Conservation (phyloP, 371 early-diverging fungal species). For the Batrachochytrium dendrobatidis region DNA sequence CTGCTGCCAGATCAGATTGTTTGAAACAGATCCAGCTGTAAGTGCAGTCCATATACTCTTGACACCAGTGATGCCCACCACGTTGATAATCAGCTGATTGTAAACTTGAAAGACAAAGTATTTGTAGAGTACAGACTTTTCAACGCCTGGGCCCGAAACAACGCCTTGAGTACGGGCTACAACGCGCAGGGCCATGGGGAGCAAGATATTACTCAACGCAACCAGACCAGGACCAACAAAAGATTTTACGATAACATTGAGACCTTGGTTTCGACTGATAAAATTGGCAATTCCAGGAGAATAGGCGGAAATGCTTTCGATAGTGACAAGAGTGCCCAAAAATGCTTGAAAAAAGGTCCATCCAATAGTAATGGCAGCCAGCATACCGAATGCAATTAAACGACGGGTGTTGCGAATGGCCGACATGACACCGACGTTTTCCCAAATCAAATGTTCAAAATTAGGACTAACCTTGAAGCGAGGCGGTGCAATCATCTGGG, state of each 20-base stretch:
- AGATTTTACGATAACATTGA: slow-evolving; percentile 55
- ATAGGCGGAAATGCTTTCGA: slow-evolving; percentile 45
- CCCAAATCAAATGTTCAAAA: slow-evolving; percentile 75
- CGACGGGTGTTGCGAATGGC: slow-evolving; percentile 51
- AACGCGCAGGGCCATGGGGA: slow-evolving; percentile 60
- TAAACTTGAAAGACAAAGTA: slow-evolving; percentile 70
- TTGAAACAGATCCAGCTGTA: neutral
- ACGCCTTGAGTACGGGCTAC: slow-evolving; percentile 74
- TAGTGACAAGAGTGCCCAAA: slow-evolving; percentile 53
- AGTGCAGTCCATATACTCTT: neutral
- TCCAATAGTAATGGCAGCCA: slow-evolving; percentile 51
- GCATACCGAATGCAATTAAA: slow-evolving; percentile 47
- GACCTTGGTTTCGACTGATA: slow-evolving; percentile 37
- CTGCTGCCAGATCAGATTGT: neutral
- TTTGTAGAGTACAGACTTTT: slow-evolving; percentile 67
- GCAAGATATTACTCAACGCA: slow-evolving; percentile 58
- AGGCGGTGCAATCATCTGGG: slow-evolving; percentile 16
- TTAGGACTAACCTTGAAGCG: slow-evolving; percentile 56
- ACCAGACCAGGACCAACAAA: slow-evolving; percentile 64
- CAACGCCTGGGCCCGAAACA: slow-evolving; percentile 60
- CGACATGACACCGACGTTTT: slow-evolving; percentile 57
- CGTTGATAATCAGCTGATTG: slow-evolving; percentile 9
- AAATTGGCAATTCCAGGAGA: slow-evolving; percentile 44
- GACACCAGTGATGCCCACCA: neutral
- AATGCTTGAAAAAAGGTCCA: slow-evolving; percentile 62